phyloP scores from a whole-genome alignment of 192 early-diverging fungal species.

The Podila minutissima region DNA sequence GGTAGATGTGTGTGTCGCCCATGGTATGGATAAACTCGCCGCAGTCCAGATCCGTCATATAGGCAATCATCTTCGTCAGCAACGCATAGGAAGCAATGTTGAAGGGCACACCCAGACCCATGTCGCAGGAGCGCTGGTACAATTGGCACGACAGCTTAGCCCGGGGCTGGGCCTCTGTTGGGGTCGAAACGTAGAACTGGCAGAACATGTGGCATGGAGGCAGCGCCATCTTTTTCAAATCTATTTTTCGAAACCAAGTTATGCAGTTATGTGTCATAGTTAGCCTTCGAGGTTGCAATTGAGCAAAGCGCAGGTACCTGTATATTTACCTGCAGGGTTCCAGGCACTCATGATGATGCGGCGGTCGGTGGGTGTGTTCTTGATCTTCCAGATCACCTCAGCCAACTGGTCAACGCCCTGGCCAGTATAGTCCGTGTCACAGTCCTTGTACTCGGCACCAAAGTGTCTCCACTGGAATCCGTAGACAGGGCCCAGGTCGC shows the following conservation, averaged over 20 bases:
- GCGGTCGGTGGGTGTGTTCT: conserved; percentile 86
- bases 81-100: conserved; percentile 98
- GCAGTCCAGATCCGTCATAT: conserved; percentile 83
- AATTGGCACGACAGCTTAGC: conserved; percentile 87
- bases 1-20: conserved; percentile 97
- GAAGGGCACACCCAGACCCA: conserved; percentile 98
- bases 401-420: conserved; percentile 94
- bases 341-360: conserved; percentile 96
- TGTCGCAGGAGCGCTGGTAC: conserved; percentile 95
- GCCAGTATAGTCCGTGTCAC: conserved; percentile 88
- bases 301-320: neutral
- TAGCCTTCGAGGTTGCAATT: neutral
- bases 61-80: conserved; percentile 89
- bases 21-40: conserved; percentile 92
- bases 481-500: conserved; percentile 96
- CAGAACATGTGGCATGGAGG: conserved; percentile 98
- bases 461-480: conserved; percentile 99
- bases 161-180: conserved; percentile 55
- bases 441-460: conserved; percentile 88
- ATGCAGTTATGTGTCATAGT: neutral
- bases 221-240: conserved; percentile 89
- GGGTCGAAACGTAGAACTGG: conserved; percentile 94
- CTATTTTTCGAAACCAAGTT: conserved; percentile 47
- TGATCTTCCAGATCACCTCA: conserved; percentile 88
- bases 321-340: conserved; percentile 88